A percentile compares a stretch with the other conserved stretches of the same genome.
These are phyloP conservation scores for Pleurotus giganteus DNA, from an alignment of 768 basidiomycete species.

Conservation along the genomic window DNA sequence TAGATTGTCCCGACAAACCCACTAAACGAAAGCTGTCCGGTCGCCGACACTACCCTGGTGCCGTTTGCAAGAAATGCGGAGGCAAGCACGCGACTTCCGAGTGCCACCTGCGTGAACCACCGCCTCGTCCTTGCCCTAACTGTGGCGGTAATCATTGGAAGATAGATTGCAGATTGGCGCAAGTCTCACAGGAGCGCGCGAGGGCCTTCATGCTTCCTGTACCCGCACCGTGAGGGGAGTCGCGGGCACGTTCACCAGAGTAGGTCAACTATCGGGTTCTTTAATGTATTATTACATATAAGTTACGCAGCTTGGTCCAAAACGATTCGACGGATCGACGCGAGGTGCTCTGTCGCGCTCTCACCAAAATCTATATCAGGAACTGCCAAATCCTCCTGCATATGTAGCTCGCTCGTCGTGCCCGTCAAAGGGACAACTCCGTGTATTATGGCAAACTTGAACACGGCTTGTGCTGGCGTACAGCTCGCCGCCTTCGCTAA, in stretches of 20 bases:
- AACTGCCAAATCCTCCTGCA: constrained; percentile 60
- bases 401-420: constrained; percentile 65
- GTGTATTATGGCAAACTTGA: constrained; percentile 62
- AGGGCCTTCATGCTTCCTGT: constrained; percentile 11
- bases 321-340: not conserved
- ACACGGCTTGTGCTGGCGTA: constrained; percentile 67
- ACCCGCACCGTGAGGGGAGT: not conserved
- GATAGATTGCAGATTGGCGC: constrained; percentile 10
- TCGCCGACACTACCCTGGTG: not conserved
- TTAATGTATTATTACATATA: constrained; percentile 14
- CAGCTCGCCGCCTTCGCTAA: constrained; percentile 46
- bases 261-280: too few relatives aligned
- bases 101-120: not conserved
- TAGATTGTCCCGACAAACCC: constrained; percentile 13
- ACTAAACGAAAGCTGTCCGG: not conserved
- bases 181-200: constrained; percentile 10
- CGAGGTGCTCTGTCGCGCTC: constrained; percentile 9
- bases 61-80: not conserved
- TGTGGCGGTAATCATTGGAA: constrained; percentile 6
- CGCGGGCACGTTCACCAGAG: too few relatives aligned
- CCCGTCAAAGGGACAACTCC: constrained; percentile 76
- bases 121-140: not conserved
- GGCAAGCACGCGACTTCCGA: not conserved
- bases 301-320: constrained; percentile 9
- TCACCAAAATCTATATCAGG: constrained; percentile 20